Base-by-base conservation (phyloP, 345 rosid genomes). In the sweet orange (Citrus sinensis) region DNA sequence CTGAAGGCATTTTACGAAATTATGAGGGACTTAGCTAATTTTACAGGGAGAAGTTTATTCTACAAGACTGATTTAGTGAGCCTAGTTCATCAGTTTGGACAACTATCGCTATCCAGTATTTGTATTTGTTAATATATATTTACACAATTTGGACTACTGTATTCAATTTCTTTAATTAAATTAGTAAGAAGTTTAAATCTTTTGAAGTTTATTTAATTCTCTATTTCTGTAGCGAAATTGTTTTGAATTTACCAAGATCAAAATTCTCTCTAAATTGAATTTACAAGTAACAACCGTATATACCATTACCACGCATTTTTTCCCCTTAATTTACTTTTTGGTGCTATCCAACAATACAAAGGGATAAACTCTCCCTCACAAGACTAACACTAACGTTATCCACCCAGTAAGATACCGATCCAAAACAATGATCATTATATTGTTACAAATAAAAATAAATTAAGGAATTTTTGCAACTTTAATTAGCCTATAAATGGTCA, bases 1-100 rank as follows among this genome's bases (percentile, higher is more conserved):
- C 80, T 46, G 90, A 89, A 76, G 82, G 82, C 39, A 73, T 83
- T 63, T 49, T 78, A 46, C 84, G 78, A 61, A 78, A 75, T 67
- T 63, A 79, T 29, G 79, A 76, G 62, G 79, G 65, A 49, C 68
- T 65, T 71, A 67, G 72, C 71, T 39, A 82, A 69, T 74, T 73
- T 67, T 25, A 46, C 51, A 46, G 14, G 51, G 51, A 46, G 51
- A 13, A 46, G 51, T 13, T 46, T 46, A 42, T 42, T 11, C 49
- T 11, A 46, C 51, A 13, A 46, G 51, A 46, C 51, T 13, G 51
- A 46, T 46, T 46, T 46, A 11, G 51, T 46, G 51, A 13, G 17
- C 17, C 51, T 46, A 13, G 51, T 46, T 46, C 51, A 46, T 46
- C 17, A 3, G 51, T 13, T 13, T 46, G 51, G 51, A 46, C 51